These are phyloP conservation scores for Oryza australiensis DNA, from an alignment of 176 grass and related monocot species.

Conservation along the genomic window DNA sequence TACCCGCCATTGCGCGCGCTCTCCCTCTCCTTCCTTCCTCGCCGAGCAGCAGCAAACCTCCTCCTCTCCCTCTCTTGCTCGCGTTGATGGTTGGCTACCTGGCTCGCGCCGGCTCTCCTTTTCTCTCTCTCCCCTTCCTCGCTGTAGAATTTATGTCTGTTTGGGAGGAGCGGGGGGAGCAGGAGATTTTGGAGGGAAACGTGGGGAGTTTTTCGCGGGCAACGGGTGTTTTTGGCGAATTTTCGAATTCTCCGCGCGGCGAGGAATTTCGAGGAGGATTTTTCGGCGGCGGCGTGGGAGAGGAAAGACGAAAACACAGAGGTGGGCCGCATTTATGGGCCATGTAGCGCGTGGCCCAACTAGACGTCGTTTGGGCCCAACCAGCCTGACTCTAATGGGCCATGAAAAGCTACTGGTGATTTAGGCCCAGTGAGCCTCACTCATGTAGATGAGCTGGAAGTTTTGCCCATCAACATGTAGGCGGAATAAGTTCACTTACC, in stretches of 20 bases:
- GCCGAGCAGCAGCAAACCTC: neutral
- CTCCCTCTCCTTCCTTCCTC: neutral
- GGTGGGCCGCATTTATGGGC: neutral
- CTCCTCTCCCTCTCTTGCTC: neutral
- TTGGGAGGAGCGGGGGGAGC: neutral
- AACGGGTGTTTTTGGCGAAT: neutral
- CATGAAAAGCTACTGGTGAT: too few relatives aligned
- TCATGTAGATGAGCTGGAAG: too few relatives aligned
- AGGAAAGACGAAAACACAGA: too few relatives aligned
- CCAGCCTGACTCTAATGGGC: too few relatives aligned
- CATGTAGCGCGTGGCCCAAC: neutral
- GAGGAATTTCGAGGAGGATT: neutral
- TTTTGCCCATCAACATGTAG: too few relatives aligned
- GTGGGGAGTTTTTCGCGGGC: neutral
- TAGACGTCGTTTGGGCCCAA: too few relatives aligned
- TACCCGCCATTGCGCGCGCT: slow-evolving; percentile 44
- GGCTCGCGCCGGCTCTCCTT: neutral
- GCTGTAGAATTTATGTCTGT: neutral
- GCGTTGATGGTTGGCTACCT: too few relatives aligned
- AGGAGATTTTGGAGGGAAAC: neutral
- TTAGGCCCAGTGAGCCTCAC: too few relatives aligned
- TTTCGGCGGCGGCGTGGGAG: neutral
- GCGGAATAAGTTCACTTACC: too few relatives aligned
- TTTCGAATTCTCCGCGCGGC: neutral
- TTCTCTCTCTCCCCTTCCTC: neutral